A percentile compares a stretch with the other conserved stretches of the same genome.
phyloP scores from a whole-genome alignment of 805 yeast species.

The Candida methanosorbosa region DNA sequence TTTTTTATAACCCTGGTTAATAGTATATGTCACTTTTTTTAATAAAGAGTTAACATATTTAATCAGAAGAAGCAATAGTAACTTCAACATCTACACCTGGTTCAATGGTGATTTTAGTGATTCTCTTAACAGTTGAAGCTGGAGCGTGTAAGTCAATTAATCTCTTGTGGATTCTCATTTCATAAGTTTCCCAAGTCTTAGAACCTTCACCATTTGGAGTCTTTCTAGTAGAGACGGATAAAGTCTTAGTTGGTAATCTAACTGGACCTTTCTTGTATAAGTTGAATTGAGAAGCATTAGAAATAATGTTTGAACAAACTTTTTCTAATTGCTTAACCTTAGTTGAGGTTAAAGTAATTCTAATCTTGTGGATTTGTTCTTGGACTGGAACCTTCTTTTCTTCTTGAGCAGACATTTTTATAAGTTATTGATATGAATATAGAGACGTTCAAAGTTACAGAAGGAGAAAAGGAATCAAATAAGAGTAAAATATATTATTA shows the following conservation, averaged over 20 bases:
- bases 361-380: constrained; percentile 88
- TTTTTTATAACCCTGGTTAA: no score
- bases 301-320: constrained; percentile 85
- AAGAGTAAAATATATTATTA: no score
- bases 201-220: constrained; percentile 99
- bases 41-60: no score
- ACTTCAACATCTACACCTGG: constrained; percentile 99
- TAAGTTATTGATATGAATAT: constrained; percentile 10
- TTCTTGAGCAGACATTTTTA: constrained; percentile 71
- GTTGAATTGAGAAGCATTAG: constrained; percentile 75
- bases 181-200: constrained; percentile 99
- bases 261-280: constrained; percentile 98
- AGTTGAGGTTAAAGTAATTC: constrained; percentile 98
- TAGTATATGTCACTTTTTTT: no score
- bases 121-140: constrained; percentile 84
- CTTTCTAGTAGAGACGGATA: constrained; percentile 98
- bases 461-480: not conserved
- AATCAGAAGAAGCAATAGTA: constrained; percentile 83
- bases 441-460: constrained; percentile 29
- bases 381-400: constrained; percentile 76
- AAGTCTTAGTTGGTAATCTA: constrained; percentile 98
- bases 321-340: constrained; percentile 97
- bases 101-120: constrained; percentile 96
- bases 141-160: constrained; percentile 97
- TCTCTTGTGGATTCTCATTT: constrained; percentile 99